phyloP scores from a whole-genome alignment of 345 rosid species.

The Eucalyptus regnans region DNA sequence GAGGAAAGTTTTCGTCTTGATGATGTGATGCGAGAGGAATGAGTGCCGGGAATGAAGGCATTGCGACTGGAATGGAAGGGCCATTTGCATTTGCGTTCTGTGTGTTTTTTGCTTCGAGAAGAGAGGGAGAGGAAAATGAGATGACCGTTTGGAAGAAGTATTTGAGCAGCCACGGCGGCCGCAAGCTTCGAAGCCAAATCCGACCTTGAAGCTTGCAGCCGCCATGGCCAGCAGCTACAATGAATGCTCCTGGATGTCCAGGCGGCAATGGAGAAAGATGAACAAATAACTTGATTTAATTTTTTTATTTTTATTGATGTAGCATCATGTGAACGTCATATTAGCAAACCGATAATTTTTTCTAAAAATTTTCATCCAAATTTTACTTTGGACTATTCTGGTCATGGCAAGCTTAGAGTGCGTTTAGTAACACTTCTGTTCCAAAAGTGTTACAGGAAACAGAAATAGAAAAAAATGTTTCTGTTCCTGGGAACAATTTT shows the following conservation, averaged over 20 bases:
- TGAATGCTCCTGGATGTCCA: neutral
- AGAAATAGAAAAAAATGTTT: too few relatives aligned
- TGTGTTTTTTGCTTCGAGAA: neutral
- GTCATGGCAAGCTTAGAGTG: neutral
- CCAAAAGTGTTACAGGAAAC: too few relatives aligned
- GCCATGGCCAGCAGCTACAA: neutral
- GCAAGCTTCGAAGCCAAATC: neutral
- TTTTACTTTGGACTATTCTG: neutral
- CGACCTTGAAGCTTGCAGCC: neutral
- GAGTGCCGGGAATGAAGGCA: neutral
- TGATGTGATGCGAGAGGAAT: neutral
- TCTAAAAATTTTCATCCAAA: neutral
- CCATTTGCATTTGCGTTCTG: neutral
- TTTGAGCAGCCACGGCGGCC: neutral
- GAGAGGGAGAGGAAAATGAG: neutral
- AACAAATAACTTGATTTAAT: neutral
- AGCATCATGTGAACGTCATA: neutral
- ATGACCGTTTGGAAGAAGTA: neutral
- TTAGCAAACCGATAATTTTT: rapidly evolving
- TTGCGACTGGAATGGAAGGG: neutral
- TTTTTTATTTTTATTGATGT: too few relatives aligned
- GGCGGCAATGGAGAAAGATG: neutral
- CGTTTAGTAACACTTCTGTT: too few relatives aligned
- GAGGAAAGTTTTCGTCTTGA: neutral
- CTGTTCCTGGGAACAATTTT: too few relatives aligned